A percentile compares a stretch with the other conserved stretches of the same genome.
phyloP scores from a whole-genome alignment of 805 yeast species.

The Suhomyces vadensis region DNA sequence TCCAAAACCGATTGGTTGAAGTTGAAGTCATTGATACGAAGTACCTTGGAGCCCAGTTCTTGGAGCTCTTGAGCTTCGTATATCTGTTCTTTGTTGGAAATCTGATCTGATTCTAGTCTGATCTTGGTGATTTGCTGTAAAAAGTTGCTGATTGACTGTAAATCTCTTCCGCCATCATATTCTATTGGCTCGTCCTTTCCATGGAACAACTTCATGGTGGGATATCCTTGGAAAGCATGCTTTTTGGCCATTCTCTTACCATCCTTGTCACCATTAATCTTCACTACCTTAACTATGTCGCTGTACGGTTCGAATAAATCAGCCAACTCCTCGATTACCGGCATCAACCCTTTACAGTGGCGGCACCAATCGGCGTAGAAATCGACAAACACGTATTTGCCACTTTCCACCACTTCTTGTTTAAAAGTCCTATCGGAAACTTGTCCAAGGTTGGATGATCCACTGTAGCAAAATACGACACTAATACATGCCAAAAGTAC shows the following conservation, averaged over 20 bases:
- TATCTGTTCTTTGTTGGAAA: conserved; percentile 11
- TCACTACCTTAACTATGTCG: conserved; percentile 48
- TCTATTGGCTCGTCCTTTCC: conserved; percentile 52
- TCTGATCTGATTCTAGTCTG: conserved; percentile 12
- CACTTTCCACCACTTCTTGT: conserved; percentile 55
- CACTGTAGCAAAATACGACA: conserved; percentile 10
- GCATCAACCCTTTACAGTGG: conserved; percentile 62
- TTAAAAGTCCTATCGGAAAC: conserved; percentile 54
- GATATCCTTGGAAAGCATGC: conserved; percentile 62
- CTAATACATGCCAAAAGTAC: neutral
- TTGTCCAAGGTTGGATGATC: conserved; percentile 35
- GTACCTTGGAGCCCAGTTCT: conserved; percentile 15
- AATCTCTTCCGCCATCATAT: conserved; percentile 55
- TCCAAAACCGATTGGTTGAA: conserved; percentile 44
- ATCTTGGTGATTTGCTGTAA: conserved; percentile 40
- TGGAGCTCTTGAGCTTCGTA: conserved; percentile 21
- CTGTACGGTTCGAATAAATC: conserved; percentile 26
- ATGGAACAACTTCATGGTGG: conserved; percentile 62
- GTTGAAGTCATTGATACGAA: conserved; percentile 38
- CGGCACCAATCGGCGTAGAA: conserved; percentile 73
- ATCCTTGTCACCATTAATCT: conserved; percentile 59
- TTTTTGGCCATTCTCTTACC: conserved; percentile 51
- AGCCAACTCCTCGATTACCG: conserved; percentile 39
- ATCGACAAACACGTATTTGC: conserved; percentile 45
- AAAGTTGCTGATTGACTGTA: conserved; percentile 53